Base-by-base conservation (phyloP, 2,329 filamentous ascomycete genomes). In the Hawksworthiomyces lignivorus region DNA sequence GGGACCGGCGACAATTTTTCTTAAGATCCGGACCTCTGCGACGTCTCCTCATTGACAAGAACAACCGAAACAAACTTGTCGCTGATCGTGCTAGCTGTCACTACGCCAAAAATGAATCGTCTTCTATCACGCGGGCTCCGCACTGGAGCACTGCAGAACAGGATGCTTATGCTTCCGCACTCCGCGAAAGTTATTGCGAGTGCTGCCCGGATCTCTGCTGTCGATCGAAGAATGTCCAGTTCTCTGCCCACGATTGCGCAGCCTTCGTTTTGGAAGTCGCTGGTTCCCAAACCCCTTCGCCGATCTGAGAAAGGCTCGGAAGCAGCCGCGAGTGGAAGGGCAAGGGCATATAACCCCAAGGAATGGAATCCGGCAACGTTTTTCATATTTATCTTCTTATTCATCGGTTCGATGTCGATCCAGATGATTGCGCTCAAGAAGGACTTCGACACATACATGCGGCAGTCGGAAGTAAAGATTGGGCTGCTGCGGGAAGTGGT, bases 341-440 rank as follows among this genome's bases (percentile, higher is more conserved):
- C 48, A 31, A 64, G 64, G 54, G 61, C 65, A 26, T 54, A 60
- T 19, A 75, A 71, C 50, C 65, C 72, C 14, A 82, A 76, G 56
- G 75, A 79, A 52, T 86, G 82, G 80, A 90, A 90, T 52, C 84
- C 86, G 3, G 84, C 84, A 17, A 88, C 82, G 0, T 90, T 87
- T 56, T 92, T 82, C 60, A 86, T 90, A 52, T 69, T 81, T 53
- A 86, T 90, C 49, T 88, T 88, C 55, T 69, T 88, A 30, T 73
- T 97, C 49, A 90, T 97, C 50, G 94, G 94, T 4, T 95, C 87
- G 48, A 94, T 96, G 72, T 86, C 90, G 12, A 96, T 98, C 53
- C 86, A 96, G 55, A 85, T 92, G 72, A 82, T 98, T 56, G 73
- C 80, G 27, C 61, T 97, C 54, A 83, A 82, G 54, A 85, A 84